Conservation (phyloP, 2,329 filamentous ascomycete species). For the Penicillium aurantiogriseum region DNA sequence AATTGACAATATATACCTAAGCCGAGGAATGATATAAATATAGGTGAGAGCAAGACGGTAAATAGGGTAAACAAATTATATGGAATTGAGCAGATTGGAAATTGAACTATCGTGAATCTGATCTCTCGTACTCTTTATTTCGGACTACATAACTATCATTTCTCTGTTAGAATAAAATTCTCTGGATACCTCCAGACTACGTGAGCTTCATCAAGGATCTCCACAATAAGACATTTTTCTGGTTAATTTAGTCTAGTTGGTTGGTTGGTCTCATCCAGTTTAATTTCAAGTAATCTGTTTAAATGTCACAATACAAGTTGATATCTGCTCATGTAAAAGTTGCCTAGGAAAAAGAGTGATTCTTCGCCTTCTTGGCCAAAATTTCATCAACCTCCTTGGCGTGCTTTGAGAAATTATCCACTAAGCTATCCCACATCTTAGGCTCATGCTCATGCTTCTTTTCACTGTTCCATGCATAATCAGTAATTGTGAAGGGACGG, state of each 20-base stretch:
- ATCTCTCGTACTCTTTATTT: too few relatives aligned
- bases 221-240: too few relatives aligned
- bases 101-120: too few relatives aligned
- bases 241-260: neutral
- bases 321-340: neutral
- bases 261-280: neutral
- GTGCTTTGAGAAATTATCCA: constrained; percentile 53
- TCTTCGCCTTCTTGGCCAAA: constrained; percentile 33
- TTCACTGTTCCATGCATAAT: constrained; percentile 36
- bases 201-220: neutral
- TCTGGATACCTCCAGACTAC: too few relatives aligned
- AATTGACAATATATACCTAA: too few relatives aligned
- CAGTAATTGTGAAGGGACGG: constrained; percentile 37
- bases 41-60: too few relatives aligned
- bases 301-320: neutral
- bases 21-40: too few relatives aligned
- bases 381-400: constrained; percentile 49
- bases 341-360: constrained; percentile 14
- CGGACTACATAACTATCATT: too few relatives aligned
- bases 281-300: neutral
- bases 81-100: too few relatives aligned
- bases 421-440: constrained; percentile 55
- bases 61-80: too few relatives aligned
- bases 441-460: constrained; percentile 50
- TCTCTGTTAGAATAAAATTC: too few relatives aligned